Base-by-base conservation (phyloP, 1,284 basidiomycete genomes). In the Trichosporon ovoides region DNA sequence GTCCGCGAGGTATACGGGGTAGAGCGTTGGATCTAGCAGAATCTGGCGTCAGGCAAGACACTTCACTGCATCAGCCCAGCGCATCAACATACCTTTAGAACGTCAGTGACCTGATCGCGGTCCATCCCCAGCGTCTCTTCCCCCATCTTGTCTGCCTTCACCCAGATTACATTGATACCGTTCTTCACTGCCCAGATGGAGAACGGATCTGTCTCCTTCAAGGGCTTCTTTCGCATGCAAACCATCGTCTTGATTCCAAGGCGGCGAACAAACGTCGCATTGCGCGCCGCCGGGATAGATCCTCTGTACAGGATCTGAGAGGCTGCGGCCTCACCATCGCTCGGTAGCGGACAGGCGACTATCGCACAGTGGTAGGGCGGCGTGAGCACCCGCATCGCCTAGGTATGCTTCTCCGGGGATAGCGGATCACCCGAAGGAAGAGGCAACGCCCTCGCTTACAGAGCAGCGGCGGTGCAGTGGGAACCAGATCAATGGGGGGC, bases 171-270 rank as follows among this genome's bases (percentile, higher is more conserved):
- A 10, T 68, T 63, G 7, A 74, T 65, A 2, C 61, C 60, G 3
- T 57, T 56, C 38, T 48, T 61, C 18, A 31, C 55, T 1, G 71
- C 63, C 73, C 73, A 76, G n/a, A 7, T 2, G 0, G 56, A 3
- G 2, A 74, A 28, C 4, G 60, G 53, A 22, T 73, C 67, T 20
- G 69, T 66, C 4, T 66, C 65, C 35, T 68, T 66, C 28, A 71
- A 53, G 3, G 61, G 51, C 68, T 85, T 85, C 62, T 78, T 78
- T 22, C 79, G 76, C 13, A 86, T 76, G 16, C 81, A 79, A 1
- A 78, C 56, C 59, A 87, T 82, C 56, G 86, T 85, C 31, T 81
- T 81, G 14, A 83, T 77, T 1, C 83, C 68, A 12, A 86, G 73
- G 10, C 68, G 57, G 10, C 58, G 56, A 6, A 74, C 20, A 56